Conservation (phyloP, 1,139 yeast species). For the Candida albicans region DNA sequence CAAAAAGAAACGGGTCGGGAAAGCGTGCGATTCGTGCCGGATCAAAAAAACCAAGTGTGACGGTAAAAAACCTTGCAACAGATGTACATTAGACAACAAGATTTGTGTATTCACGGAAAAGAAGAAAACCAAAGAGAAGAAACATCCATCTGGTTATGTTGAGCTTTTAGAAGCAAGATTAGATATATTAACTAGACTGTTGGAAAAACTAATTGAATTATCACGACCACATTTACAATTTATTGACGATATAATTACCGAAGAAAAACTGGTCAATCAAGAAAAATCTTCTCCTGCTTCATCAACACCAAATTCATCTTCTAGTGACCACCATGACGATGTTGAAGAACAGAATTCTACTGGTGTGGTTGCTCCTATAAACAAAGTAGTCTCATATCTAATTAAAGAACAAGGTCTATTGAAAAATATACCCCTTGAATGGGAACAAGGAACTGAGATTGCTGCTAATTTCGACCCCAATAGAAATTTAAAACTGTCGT, state of each 20-base stretch:
- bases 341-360: constrained; percentile 8
- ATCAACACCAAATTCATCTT: constrained; percentile 20
- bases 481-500: constrained; percentile 24
- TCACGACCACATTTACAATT: constrained; percentile 39
- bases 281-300: constrained; percentile 2
- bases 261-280: background rate
- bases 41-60: constrained; percentile 76
- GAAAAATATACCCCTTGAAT: constrained; percentile 40
- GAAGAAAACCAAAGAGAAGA: constrained; percentile 59
- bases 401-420: constrained; percentile 39
- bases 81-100: constrained; percentile 69
- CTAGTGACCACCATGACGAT: constrained; percentile 10
- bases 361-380: constrained; percentile 45
- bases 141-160: constrained; percentile 65
- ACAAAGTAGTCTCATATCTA: constrained; percentile 47
- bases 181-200: constrained; percentile 57
- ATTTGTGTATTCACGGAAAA: constrained; percentile 74
- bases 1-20: constrained; percentile 71
- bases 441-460: constrained; percentile 46
- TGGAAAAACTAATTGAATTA: constrained; percentile 42
- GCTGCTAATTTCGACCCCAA: constrained; percentile 34
- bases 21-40: constrained; percentile 80
- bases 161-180: constrained; percentile 70
- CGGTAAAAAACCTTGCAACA: constrained; percentile 73
- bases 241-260: constrained; percentile 12